Evolutionary conservation across 257 asterid genomes (phyloP), one percentile per base, ranked within the genome.

Genomic region (Knoxia roxburghii): DNA sequence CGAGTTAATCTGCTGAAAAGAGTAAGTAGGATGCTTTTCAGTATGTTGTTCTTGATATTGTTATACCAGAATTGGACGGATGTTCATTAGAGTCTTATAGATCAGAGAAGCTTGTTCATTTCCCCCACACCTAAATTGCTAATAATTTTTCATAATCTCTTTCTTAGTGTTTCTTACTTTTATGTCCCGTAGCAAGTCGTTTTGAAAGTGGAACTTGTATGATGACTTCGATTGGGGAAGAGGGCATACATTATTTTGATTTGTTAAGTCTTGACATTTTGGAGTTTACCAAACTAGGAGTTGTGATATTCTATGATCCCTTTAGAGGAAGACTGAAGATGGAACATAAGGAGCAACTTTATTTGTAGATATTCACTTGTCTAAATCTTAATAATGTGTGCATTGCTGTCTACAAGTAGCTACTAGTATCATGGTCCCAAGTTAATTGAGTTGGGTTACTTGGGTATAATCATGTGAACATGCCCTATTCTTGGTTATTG

Each of bases 1-100:
- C 90, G 95, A 54, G 97, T 87, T 65, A 81, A 52, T 78, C 77
- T 89, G 76, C 86, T 92, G 83, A 91, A 89, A 82, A 82, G 96
- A 68, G 97, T 91, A 77, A 70, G 86, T 72, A 73, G 51, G 54
- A 66, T 24, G 49, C 71, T 70, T n/a, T 14, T 39, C 67, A 5
- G 60, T 26, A 12, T 30, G 23, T 67, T 27, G 17, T 2, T 12
- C 40, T n/a, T 27, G 21, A 20, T 9, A 0, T 63, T 27, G 9
- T 0, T 0, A 14, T 56, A 21, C 26, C 33, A 11, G 24, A 20
- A 68, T 49, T 54, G 53, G 37, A 9, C 15, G 48, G 50, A 58
- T 26, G 13, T 45, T 9, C 32, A 4, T 43, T 35, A 21, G 33
- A 39, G 41, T 43, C 14, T 43, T 23, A 17, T 27, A 39, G 26